A percentile compares a stretch with the other conserved stretches of the same genome.
Evolutionary conservation across 108 stramenopile species (phyloP).

Genomic region (Skeletonema marinoi): DNA sequence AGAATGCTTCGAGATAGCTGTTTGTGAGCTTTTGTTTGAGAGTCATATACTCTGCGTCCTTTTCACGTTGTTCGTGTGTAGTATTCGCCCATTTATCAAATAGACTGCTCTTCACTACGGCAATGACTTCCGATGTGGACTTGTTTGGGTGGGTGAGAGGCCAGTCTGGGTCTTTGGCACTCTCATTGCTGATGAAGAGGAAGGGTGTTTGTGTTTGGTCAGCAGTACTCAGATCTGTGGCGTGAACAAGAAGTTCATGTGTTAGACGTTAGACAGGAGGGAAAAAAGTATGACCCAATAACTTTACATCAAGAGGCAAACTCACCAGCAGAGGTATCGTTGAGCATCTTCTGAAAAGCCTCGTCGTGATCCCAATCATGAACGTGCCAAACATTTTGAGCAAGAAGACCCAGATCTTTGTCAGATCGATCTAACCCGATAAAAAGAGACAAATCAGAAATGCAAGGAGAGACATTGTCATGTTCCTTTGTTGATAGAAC

Average conservation of each 20-base stretch:
- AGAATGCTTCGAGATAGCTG: constrained; percentile 34
- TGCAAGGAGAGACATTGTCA: constrained; percentile 11
- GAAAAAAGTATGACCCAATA: too few species aligned
- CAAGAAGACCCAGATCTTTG: constrained; percentile 14
- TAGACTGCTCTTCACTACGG: constrained; percentile 34
- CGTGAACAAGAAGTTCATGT: neutral
- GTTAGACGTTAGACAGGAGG: neutral
- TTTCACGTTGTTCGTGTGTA: constrained; percentile 15
- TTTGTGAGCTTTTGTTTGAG: constrained; percentile 29
- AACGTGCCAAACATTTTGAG: constrained; percentile 50
- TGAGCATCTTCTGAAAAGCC: constrained; percentile 26
- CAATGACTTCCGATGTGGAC: constrained; percentile 45
- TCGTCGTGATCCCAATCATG: constrained; percentile 35
- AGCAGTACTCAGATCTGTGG: constrained; percentile 11
- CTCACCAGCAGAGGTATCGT: neutral
- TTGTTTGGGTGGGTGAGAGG: constrained; percentile 21
- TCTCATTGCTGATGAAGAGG: constrained; percentile 52
- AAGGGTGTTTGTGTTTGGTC: constrained; percentile 51
- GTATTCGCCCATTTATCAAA: constrained; percentile 47
- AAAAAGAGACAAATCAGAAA: constrained; percentile 23
- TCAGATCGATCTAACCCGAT: constrained; percentile 29
- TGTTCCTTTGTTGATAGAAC: neutral
- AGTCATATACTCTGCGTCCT: constrained; percentile 31
- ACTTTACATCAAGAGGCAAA: neutral
- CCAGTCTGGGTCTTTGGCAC: constrained; percentile 50